Evolutionary conservation across 2,329 filamentous ascomycete genomes (phyloP), one percentile per base, ranked within the genome.

Genomic region (Alternaria solani): DNA sequence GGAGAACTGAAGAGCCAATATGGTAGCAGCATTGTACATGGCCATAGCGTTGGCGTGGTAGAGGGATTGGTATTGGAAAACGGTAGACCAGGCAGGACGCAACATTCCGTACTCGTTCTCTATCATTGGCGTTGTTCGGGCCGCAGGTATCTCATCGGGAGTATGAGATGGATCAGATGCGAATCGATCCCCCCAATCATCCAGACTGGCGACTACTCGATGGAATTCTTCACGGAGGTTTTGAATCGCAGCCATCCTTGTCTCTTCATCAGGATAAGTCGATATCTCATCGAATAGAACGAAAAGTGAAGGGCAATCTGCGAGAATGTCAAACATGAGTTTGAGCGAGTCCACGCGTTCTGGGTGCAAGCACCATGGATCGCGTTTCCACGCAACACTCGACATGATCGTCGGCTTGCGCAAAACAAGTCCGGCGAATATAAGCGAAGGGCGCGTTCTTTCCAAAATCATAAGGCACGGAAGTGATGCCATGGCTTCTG

Each of bases 351-450:
- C 28, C 23, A 55, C 23, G 28, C 30, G 51, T 12, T 55, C 51
- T 20, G 51, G 41, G 18, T 55, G 51, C 12, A 46, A 43, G 26
- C 39, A 18, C 51, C 51, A 55, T 12, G 51, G 51, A 6, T 32
- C n/a, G 7, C 28, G n/a, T 36, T 55, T 55, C 51, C 51, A 55
- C 16, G 11, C 28, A 9, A 26, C 3, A 6, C 16, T 30, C 3
- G 51, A 42, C 39, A 55, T 42, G 25, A 55, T 55, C 18, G 51
- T 55, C 23, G 51, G 39, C 41, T 55, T 46, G 51, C 16, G 51
- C 39, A 55, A 18, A 5, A 55, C 30, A 46, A 55, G 43, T n/a
- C 39, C 51, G 12, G 51, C 51, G 9, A 46, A 46, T 16, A 55
- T 55, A 25, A 55, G 41, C 8, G 51, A 43, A 16, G 51, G 41